Evolutionary conservation across 768 basidiomycete genomes (phyloP).

Genomic region (Filobasidium wieringae): DNA sequence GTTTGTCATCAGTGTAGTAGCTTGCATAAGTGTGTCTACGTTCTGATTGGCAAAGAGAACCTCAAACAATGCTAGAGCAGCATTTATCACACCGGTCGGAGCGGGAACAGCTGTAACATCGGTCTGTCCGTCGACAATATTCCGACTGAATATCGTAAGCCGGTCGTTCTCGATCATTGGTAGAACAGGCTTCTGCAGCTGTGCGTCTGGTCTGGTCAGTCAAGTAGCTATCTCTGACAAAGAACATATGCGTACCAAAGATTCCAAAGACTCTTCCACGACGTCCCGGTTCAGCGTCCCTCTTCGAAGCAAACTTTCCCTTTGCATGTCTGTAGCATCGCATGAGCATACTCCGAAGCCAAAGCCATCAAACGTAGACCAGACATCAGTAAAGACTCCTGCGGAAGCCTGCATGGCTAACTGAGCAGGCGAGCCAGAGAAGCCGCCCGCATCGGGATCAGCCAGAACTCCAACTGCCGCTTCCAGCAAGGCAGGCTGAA

Average conservation of each 20-base stretch:
- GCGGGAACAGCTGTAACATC: conserved; percentile 51
- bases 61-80: conserved; percentile 76
- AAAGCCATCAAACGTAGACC: conserved; percentile 79
- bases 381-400: conserved; percentile 70
- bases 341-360: conserved; percentile 67
- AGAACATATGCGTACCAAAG: conserved; percentile 48
- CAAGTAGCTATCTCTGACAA: not conserved
- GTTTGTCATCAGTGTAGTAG: conserved; percentile 36
- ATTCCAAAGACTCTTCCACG: conserved; percentile 67
- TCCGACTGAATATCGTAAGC: conserved; percentile 49
- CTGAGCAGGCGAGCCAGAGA: conserved; percentile 58
- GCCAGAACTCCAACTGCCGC: conserved; percentile 71
- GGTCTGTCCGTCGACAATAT: conserved; percentile 8
- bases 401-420: conserved; percentile 71
- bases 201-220: not conserved
- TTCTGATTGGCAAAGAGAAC: conserved; percentile 69
- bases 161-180: conserved; percentile 80
- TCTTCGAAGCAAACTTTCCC: conserved; percentile 15
- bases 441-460: conserved; percentile 68
- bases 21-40: conserved; percentile 39
- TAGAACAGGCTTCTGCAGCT: conserved; percentile 67
- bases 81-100: conserved; percentile 70
- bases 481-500: conserved; percentile 69
- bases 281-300: conserved; percentile 62
- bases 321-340: not conserved